A percentile compares a stretch with the other conserved stretches of the same genome.
phyloP scores from a whole-genome alignment of 495 filamentous ascomycete genomes.

The Beverwykella pulmonaria region DNA sequence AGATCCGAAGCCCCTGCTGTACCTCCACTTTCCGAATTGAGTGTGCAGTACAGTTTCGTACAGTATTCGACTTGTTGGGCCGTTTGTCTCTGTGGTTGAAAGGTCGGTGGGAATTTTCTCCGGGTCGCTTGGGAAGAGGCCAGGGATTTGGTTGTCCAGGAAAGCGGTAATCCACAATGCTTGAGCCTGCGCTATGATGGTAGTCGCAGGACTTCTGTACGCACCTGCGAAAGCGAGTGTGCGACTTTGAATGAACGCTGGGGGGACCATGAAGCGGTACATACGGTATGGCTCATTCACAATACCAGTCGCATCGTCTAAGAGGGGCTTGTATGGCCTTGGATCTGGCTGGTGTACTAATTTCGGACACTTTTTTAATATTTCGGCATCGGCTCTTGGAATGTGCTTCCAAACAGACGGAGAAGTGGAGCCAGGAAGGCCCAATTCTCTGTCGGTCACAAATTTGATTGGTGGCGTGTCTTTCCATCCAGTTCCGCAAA shows the following conservation, averaged over 20 bases:
- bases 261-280: conserved; percentile 43
- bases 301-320: neutral
- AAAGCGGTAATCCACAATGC: conserved; percentile 45
- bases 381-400: conserved; percentile 63
- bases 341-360: conserved; percentile 51
- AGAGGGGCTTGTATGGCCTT: conserved; percentile 33
- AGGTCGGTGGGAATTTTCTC: neutral
- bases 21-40: conserved; percentile 70
- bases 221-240: conserved; percentile 38
- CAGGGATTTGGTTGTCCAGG: conserved; percentile 51
- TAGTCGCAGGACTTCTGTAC: conserved; percentile 26
- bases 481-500: conserved; percentile 54
- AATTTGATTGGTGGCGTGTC: conserved; percentile 65
- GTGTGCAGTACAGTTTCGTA: conserved; percentile 64
- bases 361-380: conserved; percentile 67
- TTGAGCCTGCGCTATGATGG: conserved; percentile 34
- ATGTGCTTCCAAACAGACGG: conserved; percentile 8
- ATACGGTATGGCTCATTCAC: conserved; percentile 35
- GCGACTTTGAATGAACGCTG: conserved; percentile 27
- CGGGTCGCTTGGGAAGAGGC: conserved; percentile 3
- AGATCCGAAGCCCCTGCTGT: conserved; percentile 64
- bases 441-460: conserved; percentile 51
- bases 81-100: neutral
- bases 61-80: neutral
- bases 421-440: conserved; percentile 26